phyloP scores from a whole-genome alignment of 2,329 filamentous ascomycete species.

The Sarocladiaceae sp. region DNA sequence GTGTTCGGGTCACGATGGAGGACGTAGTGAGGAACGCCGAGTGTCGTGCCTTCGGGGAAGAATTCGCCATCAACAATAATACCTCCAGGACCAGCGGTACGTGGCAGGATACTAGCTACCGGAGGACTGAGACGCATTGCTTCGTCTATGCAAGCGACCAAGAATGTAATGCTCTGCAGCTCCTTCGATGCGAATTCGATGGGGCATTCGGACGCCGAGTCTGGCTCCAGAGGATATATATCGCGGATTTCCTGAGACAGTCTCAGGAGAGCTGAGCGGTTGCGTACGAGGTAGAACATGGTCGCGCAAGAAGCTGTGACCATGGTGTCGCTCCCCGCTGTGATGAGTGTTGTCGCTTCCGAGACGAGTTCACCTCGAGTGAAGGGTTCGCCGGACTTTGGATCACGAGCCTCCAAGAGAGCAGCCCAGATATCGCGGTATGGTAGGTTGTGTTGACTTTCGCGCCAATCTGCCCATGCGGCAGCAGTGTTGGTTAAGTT shows the following conservation, averaged over 20 bases:
- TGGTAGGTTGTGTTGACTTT: slow-evolving; percentile 11
- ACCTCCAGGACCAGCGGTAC: slow-evolving; percentile 11
- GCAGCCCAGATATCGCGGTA: slow-evolving; percentile 13
- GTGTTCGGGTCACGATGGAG: slow-evolving; percentile 12
- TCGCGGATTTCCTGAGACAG: slow-evolving; percentile 12
- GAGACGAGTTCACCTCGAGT: slow-evolving; percentile 13
- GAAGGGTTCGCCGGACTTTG: slow-evolving; percentile 12
- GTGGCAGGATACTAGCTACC: slow-evolving; percentile 12
- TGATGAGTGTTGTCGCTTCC: slow-evolving; percentile 14
- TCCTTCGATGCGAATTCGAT: slow-evolving; percentile 13
- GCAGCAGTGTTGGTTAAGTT: slow-evolving; percentile 10
- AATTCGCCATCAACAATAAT: slow-evolving; percentile 13
- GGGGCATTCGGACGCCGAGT: slow-evolving; percentile 10
- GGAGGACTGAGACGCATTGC: slow-evolving; percentile 14
- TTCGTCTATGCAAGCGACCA: slow-evolving; percentile 15
- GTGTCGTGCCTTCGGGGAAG: slow-evolving; percentile 13
- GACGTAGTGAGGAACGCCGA: slow-evolving; percentile 13
- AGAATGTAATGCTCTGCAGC: slow-evolving; percentile 11
- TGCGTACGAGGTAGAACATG: slow-evolving; percentile 13
- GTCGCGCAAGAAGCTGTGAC: slow-evolving; percentile 13
- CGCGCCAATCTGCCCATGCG: slow-evolving; percentile 11
- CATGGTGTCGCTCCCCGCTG: slow-evolving; percentile 13
- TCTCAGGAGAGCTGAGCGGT: slow-evolving; percentile 11
- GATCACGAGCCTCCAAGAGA: slow-evolving; percentile 14
- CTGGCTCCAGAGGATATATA: slow-evolving; percentile 8